These are phyloP conservation scores for Fusarium sp. DNA, from an alignment of 2,329 filamentous ascomycete species.

Conservation along the genomic window DNA sequence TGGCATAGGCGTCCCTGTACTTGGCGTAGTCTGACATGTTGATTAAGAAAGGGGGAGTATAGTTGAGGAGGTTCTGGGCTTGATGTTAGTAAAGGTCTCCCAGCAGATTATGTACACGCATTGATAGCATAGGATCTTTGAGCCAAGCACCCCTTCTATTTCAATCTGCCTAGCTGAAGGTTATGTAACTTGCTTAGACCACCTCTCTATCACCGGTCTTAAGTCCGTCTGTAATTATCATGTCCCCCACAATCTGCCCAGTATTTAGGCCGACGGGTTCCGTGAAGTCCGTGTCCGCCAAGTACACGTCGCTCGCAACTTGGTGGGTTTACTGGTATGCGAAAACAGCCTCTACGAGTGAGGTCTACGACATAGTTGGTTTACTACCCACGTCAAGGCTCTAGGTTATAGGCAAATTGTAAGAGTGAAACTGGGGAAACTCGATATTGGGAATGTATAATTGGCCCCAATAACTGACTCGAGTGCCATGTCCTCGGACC, in stretches of 20 bases:
- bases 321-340: neutral
- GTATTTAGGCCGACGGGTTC: neutral
- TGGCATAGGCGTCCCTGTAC: neutral
- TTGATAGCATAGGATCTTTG: neutral
- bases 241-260: neutral
- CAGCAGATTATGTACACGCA: neutral
- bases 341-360: neutral
- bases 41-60: neutral
- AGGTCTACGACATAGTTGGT: neutral
- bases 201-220: neutral
- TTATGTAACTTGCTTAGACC: neutral
- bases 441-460: neutral
- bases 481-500: neutral
- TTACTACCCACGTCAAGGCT: neutral
- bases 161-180: neutral
- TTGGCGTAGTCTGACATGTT: neutral
- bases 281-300: neutral
- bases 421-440: neutral
- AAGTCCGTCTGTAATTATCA: neutral
- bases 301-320: neutral
- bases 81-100: neutral
- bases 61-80: neutral
- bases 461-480: neutral
- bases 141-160: neutral
- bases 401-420: neutral